Percentiles rank a stretch among this genome's conserved stretches.
Conservation (phyloP, 2,329 filamentous ascomycete genomes). For the Thelonectria discophora region DNA sequence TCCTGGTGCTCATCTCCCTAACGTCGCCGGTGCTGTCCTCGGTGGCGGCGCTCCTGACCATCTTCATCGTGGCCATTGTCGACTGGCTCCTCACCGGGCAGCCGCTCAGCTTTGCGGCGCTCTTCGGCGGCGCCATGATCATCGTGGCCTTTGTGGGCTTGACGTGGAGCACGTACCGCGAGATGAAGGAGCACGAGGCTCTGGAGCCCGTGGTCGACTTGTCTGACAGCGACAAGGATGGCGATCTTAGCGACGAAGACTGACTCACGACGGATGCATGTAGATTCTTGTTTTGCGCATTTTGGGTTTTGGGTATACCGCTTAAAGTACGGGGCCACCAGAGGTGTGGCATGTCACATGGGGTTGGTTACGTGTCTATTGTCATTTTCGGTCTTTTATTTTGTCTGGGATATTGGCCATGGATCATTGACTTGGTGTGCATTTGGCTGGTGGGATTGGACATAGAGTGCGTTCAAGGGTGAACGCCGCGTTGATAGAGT, state of each 20-base stretch:
- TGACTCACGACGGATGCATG: neutral
- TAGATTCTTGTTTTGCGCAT: constrained; percentile 12
- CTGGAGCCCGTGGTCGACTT: constrained; percentile 61
- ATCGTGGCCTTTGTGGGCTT: constrained; percentile 87
- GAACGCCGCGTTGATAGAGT: constrained; percentile 16
- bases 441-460: constrained; percentile 7
- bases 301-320: neutral
- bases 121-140: constrained; percentile 86
- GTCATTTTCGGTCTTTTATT: constrained; percentile 4
- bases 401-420: neutral
- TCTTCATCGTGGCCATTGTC: constrained; percentile 92
- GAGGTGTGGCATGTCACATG: neutral
- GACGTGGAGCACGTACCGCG: constrained; percentile 90
- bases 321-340: too few relatives aligned
- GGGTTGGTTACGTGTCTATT: neutral
- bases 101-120: constrained; percentile 76
- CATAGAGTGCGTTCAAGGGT: constrained; percentile 15
- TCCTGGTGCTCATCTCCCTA: constrained; percentile 90
- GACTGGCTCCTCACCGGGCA: constrained; percentile 88
- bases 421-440: constrained; percentile 30
- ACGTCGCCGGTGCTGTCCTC: constrained; percentile 93
- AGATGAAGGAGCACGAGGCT: constrained; percentile 85
- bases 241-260: constrained; percentile 49
- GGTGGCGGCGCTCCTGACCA: constrained; percentile 92
- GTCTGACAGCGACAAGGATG: constrained; percentile 59